These are phyloP conservation scores for Trichosporon ovoides DNA, from an alignment of 1,284 basidiomycete species.

Conservation along the genomic window DNA sequence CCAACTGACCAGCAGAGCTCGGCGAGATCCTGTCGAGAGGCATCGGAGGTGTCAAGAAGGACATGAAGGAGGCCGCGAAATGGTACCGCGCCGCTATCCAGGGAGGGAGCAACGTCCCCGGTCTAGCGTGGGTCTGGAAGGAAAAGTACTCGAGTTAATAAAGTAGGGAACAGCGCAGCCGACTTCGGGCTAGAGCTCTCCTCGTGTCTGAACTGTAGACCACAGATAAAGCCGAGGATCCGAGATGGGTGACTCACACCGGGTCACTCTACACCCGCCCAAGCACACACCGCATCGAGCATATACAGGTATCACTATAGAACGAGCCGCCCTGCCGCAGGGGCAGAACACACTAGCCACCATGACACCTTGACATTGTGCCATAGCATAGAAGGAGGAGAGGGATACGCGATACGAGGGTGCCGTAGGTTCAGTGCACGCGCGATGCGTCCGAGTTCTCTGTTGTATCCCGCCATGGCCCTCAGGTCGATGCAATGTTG, in stretches of 20 bases:
- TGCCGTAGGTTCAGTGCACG: too few relatives aligned
- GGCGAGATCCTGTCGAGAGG: conserved; percentile 46
- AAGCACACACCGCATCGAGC: conserved; percentile 1
- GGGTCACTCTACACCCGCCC: neutral
- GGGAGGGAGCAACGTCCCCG: conserved; percentile 39
- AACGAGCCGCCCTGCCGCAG: neutral
- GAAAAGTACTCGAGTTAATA: conserved; percentile 18
- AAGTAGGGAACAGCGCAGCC: conserved; percentile 4
- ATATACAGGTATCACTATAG: neutral
- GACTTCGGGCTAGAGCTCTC: conserved; percentile 4
- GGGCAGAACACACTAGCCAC: neutral
- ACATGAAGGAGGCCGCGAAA: conserved; percentile 47
- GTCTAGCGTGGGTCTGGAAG: conserved; percentile 49
- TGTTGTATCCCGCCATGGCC: too few relatives aligned
- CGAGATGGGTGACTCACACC: too few relatives aligned
- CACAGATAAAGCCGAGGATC: neutral
- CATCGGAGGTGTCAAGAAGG: conserved; percentile 43
- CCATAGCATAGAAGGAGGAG: too few relatives aligned
- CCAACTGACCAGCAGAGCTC: conserved; percentile 30
- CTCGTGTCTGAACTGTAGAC: conserved; percentile 2
- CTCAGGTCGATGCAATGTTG: neutral
- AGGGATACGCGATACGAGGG: too few relatives aligned
- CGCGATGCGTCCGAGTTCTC: too few relatives aligned
- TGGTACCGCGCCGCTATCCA: conserved; percentile 47
- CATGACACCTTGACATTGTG: too few relatives aligned